These are phyloP conservation scores for Golovinomyces cichoracearum DNA, from an alignment of 2,329 filamentous ascomycete genomes.

Conservation along the genomic window DNA sequence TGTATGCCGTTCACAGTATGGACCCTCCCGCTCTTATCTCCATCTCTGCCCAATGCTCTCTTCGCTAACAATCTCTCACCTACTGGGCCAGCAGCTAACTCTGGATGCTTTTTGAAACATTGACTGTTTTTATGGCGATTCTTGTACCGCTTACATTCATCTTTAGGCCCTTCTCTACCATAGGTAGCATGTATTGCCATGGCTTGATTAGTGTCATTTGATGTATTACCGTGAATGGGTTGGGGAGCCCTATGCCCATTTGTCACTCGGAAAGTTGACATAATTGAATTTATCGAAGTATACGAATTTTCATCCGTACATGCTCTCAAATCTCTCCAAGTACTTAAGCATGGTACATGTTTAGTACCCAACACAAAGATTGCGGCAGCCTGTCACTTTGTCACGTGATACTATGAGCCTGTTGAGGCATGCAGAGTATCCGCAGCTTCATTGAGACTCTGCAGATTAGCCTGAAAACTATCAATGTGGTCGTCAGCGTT, in stretches of 20 bases:
- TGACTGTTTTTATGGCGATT: neutral
- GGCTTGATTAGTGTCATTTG: neutral
- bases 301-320: neutral
- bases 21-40: too few species aligned
- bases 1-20: too few species aligned
- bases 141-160: neutral
- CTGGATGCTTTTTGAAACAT: neutral
- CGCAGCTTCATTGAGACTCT: neutral
- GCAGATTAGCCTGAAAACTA: neutral
- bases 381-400: neutral
- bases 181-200: neutral
- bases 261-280: neutral
- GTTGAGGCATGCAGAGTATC: neutral
- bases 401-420: neutral
- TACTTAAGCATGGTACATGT: neutral
- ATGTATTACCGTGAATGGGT: neutral
- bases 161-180: neutral
- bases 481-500: neutral
- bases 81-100: neutral
- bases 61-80: neutral
- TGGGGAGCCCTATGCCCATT: neutral
- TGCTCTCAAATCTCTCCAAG: neutral
- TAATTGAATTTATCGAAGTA: neutral
- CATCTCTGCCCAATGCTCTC: neutral
- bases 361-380: neutral